Evolutionary conservation across 306 rosid genomes (phyloP), one percentile per base, ranked within the genome.

Genomic region (Delonix regia): DNA sequence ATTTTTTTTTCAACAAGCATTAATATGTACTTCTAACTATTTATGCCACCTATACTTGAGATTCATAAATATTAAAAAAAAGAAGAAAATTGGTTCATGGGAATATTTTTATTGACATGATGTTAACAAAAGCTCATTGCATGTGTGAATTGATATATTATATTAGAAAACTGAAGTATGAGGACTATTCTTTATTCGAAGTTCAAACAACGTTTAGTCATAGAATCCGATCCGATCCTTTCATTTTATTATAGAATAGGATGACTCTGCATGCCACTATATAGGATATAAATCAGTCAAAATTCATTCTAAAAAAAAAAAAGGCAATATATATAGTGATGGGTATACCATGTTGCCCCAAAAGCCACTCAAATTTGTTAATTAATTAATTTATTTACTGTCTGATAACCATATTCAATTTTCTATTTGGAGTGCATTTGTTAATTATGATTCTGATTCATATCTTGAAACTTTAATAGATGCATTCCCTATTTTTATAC

Each of bases 201-300:
- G n/a, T 62, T 30, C 22, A n/a, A 34, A 18, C 47, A 34, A 63
- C 15, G 9, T 44, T 61, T 61, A 62, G 45, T 33, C 19, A 51
- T 19, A 33, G 36, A 27, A 67, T 81, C 77, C 42, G 77, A 9
- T 30, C 21, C 52, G 9, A n/a, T n/a, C n/a, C 19, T 62, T n/a
- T n/a, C 66, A 41, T 51, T 63, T 9, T 45, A 15, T 69, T 76
- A 80, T 71, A 44, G 14, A 13, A 34, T 47, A 49, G 48, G 39
- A 55, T 78, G 78, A 77, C 64, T 67, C 71, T 73, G 36, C 49
- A 51, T 73, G 71, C 77, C 85, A 81, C 85, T 74, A 48, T 36
- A 59, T 70, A 16, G 48, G 57, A 71, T 65, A 72, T 69, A 70
- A 70, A 34, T 47, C 19, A 36, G 83, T 74, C 76, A 74, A 81